A percentile compares a stretch with the other conserved stretches of the same genome.
Evolutionary conservation across 441 rosid genomes (phyloP).

Genomic region (Populus trichocarpa): DNA sequence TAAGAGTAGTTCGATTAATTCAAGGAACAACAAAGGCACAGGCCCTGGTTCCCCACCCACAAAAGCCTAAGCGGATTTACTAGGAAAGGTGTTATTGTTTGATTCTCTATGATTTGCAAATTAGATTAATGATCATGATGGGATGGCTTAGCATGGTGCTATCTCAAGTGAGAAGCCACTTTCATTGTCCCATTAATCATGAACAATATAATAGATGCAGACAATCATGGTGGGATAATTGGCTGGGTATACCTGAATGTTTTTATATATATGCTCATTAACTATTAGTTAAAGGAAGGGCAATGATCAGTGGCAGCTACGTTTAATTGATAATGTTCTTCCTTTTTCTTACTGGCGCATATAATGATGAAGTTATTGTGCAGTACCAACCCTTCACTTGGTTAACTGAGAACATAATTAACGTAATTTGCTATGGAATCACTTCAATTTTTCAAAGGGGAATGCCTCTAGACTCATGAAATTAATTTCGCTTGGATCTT

Average conservation of each 20-base stretch:
- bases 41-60: conserved; percentile 13
- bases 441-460: neutral
- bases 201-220: neutral
- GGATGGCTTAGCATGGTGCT: neutral
- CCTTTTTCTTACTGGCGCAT: neutral
- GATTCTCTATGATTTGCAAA: conserved; percentile 20
- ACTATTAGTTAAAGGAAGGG: neutral
- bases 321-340: neutral
- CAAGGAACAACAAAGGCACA: conserved; percentile 5
- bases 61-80: conserved; percentile 18
- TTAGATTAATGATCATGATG: conserved; percentile 8
- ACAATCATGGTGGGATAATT: conserved; percentile 14
- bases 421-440: neutral
- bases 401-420: neutral
- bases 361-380: neutral
- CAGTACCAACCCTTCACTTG: neutral
- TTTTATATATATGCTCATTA: neutral
- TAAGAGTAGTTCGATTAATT: neutral
- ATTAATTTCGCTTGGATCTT: no score
- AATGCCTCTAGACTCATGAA: no score
- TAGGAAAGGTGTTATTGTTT: conserved; percentile 20
- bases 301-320: neutral
- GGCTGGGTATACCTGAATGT: neutral
- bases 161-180: neutral
- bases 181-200: conserved; percentile 3